Conservation (phyloP, 108 stramenopile species). For the Bacterosira constricta region DNA sequence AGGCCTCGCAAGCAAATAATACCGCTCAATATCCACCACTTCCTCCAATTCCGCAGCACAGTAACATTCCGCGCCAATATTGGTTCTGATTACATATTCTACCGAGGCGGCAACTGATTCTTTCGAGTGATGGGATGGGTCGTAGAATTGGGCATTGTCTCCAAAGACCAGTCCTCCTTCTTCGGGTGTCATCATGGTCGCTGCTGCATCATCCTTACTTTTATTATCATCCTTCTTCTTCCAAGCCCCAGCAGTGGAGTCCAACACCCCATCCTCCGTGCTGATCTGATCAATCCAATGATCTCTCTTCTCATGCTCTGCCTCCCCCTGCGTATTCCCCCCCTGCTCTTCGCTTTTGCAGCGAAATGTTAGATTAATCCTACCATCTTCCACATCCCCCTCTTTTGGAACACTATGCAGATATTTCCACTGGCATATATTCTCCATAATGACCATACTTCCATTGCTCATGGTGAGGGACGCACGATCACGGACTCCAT, state of each 20-base stretch:
- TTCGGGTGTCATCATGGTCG: background rate
- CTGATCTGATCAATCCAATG: conserved; percentile 52
- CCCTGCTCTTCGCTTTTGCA: conserved; percentile 47
- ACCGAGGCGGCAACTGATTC: background rate
- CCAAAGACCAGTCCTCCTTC: conserved; percentile 43
- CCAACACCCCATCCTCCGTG: conserved; percentile 17
- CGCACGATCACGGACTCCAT: conserved; percentile 54
- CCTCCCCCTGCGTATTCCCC: conserved; percentile 55
- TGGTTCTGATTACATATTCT: conserved; percentile 54
- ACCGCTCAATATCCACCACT: conserved; percentile 4
- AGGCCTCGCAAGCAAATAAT: conserved; percentile 50
- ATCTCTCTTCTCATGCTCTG: conserved; percentile 59
- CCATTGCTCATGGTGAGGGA: conserved; percentile 53
- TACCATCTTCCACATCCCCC: conserved; percentile 44
- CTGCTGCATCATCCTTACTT: background rate
- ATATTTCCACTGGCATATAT: conserved; percentile 60
- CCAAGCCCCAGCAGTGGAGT: conserved; percentile 31
- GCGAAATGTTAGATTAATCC: conserved; percentile 77
- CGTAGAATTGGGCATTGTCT: conserved; percentile 23
- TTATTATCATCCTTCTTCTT: background rate
- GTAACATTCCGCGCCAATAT: conserved; percentile 70
- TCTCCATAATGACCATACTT: conserved; percentile 67
- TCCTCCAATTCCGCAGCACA: conserved; percentile 61
- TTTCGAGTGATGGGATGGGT: background rate
- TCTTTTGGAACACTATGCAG: conserved; percentile 66